These are phyloP conservation scores for Casuarina equisetifolia DNA, from an alignment of 306 rosid species.

Conservation along the genomic window DNA sequence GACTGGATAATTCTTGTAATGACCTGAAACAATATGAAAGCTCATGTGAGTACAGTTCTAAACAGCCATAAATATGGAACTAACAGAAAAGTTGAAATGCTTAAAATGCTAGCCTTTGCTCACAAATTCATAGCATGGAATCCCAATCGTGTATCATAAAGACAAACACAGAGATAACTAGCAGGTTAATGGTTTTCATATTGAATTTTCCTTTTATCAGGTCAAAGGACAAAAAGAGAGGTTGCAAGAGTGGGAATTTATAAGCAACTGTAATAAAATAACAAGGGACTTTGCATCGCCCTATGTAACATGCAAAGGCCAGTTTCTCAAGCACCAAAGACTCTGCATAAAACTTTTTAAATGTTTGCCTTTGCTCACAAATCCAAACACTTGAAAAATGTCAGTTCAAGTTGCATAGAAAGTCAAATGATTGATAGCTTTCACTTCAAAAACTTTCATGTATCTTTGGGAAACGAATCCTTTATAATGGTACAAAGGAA, in stretches of 20 bases:
- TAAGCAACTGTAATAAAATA: too few relatives aligned
- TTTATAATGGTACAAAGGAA: neutral
- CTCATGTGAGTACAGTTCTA: neutral
- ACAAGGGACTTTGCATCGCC: neutral
- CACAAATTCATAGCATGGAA: neutral
- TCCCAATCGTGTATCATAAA: neutral
- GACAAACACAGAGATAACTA: neutral
- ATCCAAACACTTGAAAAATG: too few relatives aligned
- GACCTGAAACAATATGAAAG: slow-evolving; percentile 41
- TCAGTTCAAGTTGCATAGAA: too few relatives aligned
- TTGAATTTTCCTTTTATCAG: neutral
- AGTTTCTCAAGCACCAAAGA: neutral
- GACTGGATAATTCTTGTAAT: slow-evolving; percentile 54
- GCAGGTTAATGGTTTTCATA: neutral
- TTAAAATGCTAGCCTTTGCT: neutral
- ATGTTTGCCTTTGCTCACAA: too few relatives aligned
- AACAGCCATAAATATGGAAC: neutral
- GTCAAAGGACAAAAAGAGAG: neutral
- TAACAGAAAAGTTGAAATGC: neutral
- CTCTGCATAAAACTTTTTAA: neutral
- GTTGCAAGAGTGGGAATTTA: too few relatives aligned
- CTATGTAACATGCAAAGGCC: neutral
- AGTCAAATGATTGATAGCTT: too few relatives aligned
- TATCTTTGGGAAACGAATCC: too few relatives aligned
- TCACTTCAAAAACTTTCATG: too few relatives aligned